phyloP scores from a whole-genome alignment of 768 basidiomycete genomes.

The Lentinula aciculospora region DNA sequence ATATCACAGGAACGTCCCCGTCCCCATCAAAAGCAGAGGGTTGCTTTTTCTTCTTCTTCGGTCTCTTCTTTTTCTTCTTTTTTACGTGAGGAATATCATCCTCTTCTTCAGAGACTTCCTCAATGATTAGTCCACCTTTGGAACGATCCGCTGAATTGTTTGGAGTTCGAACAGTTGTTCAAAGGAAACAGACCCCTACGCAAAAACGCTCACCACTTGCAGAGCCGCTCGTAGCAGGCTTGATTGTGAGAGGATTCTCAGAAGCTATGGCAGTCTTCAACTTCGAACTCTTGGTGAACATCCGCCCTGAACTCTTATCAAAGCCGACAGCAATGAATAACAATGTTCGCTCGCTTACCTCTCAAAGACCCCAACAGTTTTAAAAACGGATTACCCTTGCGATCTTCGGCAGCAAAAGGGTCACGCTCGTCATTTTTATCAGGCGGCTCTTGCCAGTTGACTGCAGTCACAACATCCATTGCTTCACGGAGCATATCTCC shows the following conservation, averaged over 20 bases:
- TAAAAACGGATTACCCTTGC: constrained; percentile 72
- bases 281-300: constrained; percentile 48
- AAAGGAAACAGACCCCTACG: background rate
- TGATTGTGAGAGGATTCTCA: background rate
- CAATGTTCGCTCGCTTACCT: constrained; percentile 36
- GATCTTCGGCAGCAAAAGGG: constrained; percentile 42
- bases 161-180: constrained; percentile 5
- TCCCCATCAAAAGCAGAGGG: constrained; percentile 21
- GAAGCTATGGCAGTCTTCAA: constrained; percentile 25
- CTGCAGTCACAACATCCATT: constrained; percentile 61
- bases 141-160: constrained; percentile 17
- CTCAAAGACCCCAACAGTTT: constrained; percentile 69
- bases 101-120: constrained; percentile 67
- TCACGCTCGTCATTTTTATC: constrained; percentile 32
- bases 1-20: constrained; percentile 11
- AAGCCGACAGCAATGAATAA: constrained; percentile 3
- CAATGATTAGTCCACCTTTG: constrained; percentile 46
- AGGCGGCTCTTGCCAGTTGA: constrained; percentile 53
- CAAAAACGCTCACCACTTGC: background rate
- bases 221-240: background rate
- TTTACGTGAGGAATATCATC: constrained; percentile 34
- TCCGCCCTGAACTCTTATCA: constrained; percentile 41
- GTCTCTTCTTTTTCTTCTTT: constrained; percentile 76
- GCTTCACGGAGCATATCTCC: constrained; percentile 61
- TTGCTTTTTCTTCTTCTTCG: constrained; percentile 63